Evolutionary conservation across 1,284 basidiomycete genomes (phyloP), one percentile per base, ranked within the genome.

Genomic region (Apiotrichum gracile): DNA sequence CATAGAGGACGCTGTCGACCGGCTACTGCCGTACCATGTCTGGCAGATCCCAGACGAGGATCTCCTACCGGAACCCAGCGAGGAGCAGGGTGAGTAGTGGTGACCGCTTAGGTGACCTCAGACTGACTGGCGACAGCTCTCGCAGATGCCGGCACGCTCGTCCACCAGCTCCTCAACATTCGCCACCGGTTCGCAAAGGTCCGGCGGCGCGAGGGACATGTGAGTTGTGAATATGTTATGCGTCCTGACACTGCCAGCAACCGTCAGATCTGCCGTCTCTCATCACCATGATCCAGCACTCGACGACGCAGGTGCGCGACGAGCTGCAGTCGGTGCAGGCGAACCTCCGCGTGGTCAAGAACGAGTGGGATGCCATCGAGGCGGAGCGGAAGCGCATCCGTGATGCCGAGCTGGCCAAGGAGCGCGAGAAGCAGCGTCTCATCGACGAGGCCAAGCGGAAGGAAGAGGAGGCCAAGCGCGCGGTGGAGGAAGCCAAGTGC

Each of bases 11-110:
- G 68, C 61, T 1, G 63, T 74, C 8, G 56, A 68, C 24, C 58
- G 64, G 9, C 54, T 74, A 22, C 42, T 74, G 21, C 72, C 72
- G 2, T 74, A 67, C 51, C 72, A 74, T 57, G 55, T 74, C 19
- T 72, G 67, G 64, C 68, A 72, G 47, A 60, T 69, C 27, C 62
- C 64, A 22, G 69, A 72, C 33, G 67, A 68, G 47, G 70, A 74
- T 50, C 58, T 71, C 25, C 16, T 57, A 55, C 8, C 47, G 25
- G 52, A 45, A 21, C 45, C 47, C 14, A 44, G 54, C 35, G 42
- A 22, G 22, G 51, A 61, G 16, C 39, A 44, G 33, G 57, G 65
- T 56, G 53, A 29, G 48, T 53, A 3, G 19, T 35, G 8, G 21
- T 43, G 39, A 43, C 40, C 7, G 14, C 19, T 25, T n/a, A n/a